Evolutionary conservation across 1,284 basidiomycete genomes (phyloP), one percentile per base, ranked within the genome.

Genomic region (Irpex rosettiformis): DNA sequence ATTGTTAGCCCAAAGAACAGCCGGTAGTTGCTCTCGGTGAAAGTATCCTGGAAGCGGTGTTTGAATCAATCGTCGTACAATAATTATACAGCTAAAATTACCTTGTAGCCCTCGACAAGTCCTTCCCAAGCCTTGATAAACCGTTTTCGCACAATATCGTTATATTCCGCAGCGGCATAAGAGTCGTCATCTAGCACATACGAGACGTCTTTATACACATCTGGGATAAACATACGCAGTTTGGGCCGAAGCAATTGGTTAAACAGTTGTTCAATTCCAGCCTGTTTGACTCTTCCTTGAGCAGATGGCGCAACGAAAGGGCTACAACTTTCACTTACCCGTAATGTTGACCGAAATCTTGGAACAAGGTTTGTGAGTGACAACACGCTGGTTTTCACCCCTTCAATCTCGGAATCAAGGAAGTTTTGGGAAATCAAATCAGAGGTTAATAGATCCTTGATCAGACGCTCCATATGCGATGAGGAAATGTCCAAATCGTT

Each of bases 181-280:
- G 77, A 75, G 57, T 96, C 94, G 59, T 99, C 96, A 68, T 97
- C 93, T 13, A 98, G 76, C 16, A 92, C 74, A 70, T 99, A 99
- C 3, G 86, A 85, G 2, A 94, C 82, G 61, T 96, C 95, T 67
- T 88, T 91, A 73, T 97, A 97, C 8, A 94, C 83, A 58, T 99
- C 96, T 3, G 85, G 73, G 40, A 98, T 80, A 51, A 99, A 77
- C 10, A 85, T 89, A 18, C 95, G 85, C 30, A 99, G 72, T 58
- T 89, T 88, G 0, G 96, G 93, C 24, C 94, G 83, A 58, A 96
- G 82, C 7, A 98, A 79, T 68, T 97, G 94, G 63, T 93, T 96
- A 78, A 98, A 98, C 22, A 98, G 77, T 67, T 96, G 93, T 65
- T 98, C 96, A 43, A 98, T 80, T 33, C 96, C 94, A 8, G 84